phyloP scores from a whole-genome alignment of 139 green algal genomes.

The Ettlia oleoabundans region DNA sequence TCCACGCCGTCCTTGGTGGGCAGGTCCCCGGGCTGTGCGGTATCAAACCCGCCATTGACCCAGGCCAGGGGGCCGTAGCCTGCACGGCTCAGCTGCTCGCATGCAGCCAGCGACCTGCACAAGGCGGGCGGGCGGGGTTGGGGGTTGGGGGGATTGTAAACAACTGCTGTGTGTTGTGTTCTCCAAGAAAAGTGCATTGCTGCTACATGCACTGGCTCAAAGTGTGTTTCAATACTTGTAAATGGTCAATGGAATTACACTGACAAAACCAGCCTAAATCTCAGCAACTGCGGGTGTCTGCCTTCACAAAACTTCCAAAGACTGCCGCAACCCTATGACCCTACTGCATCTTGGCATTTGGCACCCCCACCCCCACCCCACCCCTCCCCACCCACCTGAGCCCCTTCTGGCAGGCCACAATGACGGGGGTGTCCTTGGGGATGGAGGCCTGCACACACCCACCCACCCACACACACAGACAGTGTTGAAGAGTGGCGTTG shows the following conservation, averaged over 20 bases:
- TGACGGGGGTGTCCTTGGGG: slow-evolving; percentile 69
- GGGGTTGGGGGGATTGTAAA: not conserved
- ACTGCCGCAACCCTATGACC: no score
- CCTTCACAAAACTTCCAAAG: no score
- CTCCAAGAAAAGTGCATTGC: no score
- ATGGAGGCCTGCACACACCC: slow-evolving; percentile 68
- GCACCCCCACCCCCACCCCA: not conserved
- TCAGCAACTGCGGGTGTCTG: no score
- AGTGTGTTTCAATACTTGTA: no score
- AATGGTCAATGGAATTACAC: no score
- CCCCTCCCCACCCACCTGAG: slow-evolving; percentile 58
- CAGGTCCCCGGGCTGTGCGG: slow-evolving; percentile 73
- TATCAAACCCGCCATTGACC: slow-evolving; percentile 93
- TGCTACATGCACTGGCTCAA: no score
- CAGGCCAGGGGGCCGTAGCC: slow-evolving; percentile 83
- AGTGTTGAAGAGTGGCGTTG: no score
- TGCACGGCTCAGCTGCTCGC: slow-evolving; percentile 49
- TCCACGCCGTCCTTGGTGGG: slow-evolving; percentile 58
- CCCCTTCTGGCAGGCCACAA: slow-evolving; percentile 93
- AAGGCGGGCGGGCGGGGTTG: not conserved
- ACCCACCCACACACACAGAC: no score
- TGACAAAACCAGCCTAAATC: no score
- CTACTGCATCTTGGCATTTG: not conserved
- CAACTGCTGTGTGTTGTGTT: no score
- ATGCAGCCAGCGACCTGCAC: slow-evolving; percentile 79